Percentiles rank a stretch among this genome's conserved stretches.
Evolutionary conservation across 2,329 filamentous ascomycete genomes (phyloP).

Genomic region (Calonectria honghensis): DNA sequence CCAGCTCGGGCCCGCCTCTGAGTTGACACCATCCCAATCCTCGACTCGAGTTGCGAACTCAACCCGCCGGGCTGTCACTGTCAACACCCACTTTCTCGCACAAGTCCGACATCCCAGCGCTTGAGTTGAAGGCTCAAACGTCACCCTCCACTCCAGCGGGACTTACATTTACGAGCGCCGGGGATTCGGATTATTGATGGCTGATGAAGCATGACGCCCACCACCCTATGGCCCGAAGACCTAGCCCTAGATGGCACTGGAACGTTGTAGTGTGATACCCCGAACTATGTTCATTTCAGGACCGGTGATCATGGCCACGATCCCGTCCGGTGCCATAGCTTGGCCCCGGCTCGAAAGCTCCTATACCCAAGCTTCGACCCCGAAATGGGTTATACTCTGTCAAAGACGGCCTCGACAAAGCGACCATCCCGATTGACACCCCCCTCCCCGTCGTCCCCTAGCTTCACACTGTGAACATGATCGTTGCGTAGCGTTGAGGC

Average conservation of each 20-base stretch:
- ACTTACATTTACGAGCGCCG: constrained; percentile 42
- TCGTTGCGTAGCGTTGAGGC: constrained; percentile 38
- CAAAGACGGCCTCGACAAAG: constrained; percentile 37
- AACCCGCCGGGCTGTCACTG: constrained; percentile 26
- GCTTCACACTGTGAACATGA: constrained; percentile 41
- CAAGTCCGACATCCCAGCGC: constrained; percentile 35
- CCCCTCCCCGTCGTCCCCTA: constrained; percentile 28
- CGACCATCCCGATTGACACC: constrained; percentile 43
- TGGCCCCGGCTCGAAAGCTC: constrained; percentile 47
- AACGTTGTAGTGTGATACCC: constrained; percentile 40
- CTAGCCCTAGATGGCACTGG: constrained; percentile 42
- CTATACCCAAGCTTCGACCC: constrained; percentile 32
- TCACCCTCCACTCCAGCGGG: constrained; percentile 43
- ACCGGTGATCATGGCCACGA: constrained; percentile 37
- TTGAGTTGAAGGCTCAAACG: constrained; percentile 32
- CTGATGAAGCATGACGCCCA: constrained; percentile 31
- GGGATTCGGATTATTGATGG: constrained; percentile 39
- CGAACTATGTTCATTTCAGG: constrained; percentile 41
- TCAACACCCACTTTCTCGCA: constrained; percentile 38
- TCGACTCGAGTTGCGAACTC: constrained; percentile 35
- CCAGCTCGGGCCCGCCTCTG: constrained; percentile 25
- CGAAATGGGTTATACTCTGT: constrained; percentile 44
- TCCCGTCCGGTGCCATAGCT: constrained; percentile 40
- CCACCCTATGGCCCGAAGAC: constrained; percentile 39
- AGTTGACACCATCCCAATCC: constrained; percentile 40